A percentile compares a stretch with the other conserved stretches of the same genome.
Evolutionary conservation across 257 asterid species (phyloP).

Genomic region (Solanum tarijense): DNA sequence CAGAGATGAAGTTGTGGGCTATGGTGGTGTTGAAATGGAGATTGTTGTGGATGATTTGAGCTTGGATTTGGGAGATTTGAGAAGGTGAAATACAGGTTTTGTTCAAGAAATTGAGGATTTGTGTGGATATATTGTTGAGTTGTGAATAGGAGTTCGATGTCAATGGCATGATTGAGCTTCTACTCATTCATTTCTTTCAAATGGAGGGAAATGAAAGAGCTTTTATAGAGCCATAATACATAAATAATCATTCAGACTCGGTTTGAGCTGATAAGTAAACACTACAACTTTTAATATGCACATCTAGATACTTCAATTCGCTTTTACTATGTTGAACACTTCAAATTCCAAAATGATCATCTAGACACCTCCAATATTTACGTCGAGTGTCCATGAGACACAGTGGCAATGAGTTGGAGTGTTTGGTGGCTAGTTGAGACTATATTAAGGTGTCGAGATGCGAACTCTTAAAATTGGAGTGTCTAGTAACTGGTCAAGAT

Average conservation of each 20-base stretch:
- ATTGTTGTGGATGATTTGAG: conserved; percentile 36
- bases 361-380: neutral
- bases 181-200: neutral
- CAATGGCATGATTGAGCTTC: neutral
- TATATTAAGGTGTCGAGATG: neutral
- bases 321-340: neutral
- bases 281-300: neutral
- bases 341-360: neutral
- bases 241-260: too few relatives aligned
- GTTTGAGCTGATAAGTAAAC: neutral
- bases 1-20: conserved; percentile 38
- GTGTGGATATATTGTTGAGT: neutral
- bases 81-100: conserved; percentile 13
- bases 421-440: neutral
- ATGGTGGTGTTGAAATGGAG: conserved; percentile 40
- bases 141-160: neutral
- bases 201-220: neutral
- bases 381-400: neutral
- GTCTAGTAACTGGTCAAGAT: neutral
- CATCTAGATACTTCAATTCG: neutral
- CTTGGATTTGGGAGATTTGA: conserved; percentile 48
- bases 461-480: neutral
- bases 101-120: conserved; percentile 16
- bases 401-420: neutral
- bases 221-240: neutral